Evolutionary conservation across 148 eudicot species (phyloP).

Genomic region (Rhododendron ovatum): DNA sequence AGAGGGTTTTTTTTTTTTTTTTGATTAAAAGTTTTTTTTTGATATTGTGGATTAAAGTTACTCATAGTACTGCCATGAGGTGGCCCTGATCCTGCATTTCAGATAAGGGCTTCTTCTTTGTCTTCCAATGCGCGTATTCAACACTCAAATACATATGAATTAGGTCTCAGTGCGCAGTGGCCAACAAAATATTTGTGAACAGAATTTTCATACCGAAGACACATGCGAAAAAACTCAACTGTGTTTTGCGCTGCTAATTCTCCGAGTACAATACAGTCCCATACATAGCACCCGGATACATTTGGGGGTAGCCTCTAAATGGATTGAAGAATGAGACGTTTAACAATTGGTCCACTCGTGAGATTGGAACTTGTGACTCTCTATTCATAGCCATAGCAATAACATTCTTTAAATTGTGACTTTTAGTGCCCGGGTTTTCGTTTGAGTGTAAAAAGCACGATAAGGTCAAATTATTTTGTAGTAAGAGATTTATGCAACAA

Average conservation of each 20-base stretch:
- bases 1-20: not conserved
- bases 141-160: conserved; percentile 2
- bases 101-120: conserved; percentile 16
- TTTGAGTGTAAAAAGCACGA: not conserved
- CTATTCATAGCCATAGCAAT: not conserved
- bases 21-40: not conserved
- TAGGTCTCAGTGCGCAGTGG: not conserved
- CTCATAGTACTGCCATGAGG: not conserved
- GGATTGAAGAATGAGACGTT: not conserved
- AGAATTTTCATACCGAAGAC: not conserved
- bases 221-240: not conserved
- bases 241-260: not conserved
- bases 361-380: not conserved
- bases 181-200: not conserved
- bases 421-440: not conserved
- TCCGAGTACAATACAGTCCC: not conserved
- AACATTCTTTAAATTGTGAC: not conserved
- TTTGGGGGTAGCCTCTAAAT: not conserved
- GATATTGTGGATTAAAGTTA: not conserved
- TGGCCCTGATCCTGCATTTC: not conserved
- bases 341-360: not conserved
- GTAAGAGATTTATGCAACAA: not conserved
- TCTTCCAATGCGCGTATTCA: conserved; percentile 13
- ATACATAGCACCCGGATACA: not conserved
- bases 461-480: not conserved